A percentile compares a stretch with the other conserved stretches of the same genome.
Evolutionary conservation across 1,139 yeast genomes (phyloP).

Genomic region (Candida labiduridarum): DNA sequence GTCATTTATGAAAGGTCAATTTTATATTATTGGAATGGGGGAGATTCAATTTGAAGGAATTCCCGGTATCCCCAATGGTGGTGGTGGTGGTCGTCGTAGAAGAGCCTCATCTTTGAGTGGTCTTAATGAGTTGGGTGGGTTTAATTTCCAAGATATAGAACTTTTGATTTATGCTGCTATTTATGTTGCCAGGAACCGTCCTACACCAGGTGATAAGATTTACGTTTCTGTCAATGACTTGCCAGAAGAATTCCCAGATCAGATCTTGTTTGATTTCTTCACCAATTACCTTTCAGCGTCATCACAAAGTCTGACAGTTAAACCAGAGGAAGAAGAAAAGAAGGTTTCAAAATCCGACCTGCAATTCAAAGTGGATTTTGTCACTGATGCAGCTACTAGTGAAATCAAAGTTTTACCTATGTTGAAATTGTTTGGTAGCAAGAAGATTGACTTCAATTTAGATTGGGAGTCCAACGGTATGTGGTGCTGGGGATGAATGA

Average conservation of each 20-base stretch:
- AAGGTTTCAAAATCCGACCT: conserved; percentile 5
- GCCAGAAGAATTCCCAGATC: conserved; percentile 37
- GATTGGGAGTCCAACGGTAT: conserved; percentile 42
- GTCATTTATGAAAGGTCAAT: conserved; percentile 25
- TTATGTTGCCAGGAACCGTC: conserved; percentile 28
- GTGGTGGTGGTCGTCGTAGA: conserved; percentile 26
- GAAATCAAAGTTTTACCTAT: conserved; percentile 33
- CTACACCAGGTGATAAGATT: conserved; percentile 18
- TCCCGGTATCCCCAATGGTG: conserved; percentile 7
- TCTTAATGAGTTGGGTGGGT: conserved; percentile 44
- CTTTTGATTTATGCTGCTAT: conserved; percentile 37
- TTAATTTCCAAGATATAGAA: conserved; percentile 46
- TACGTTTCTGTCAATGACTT: conserved; percentile 34
- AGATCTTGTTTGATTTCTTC: conserved; percentile 43
- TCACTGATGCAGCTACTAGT: conserved; percentile 24
- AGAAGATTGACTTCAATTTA: conserved; percentile 31
- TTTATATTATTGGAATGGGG: conserved; percentile 39
- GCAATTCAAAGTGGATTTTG: conserved; percentile 25
- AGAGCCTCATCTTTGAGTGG: conserved; percentile 43
- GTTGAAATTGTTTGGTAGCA: conserved; percentile 36
- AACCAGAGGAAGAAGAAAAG: conserved; percentile 7
- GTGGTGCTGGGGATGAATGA: conserved; percentile 29
- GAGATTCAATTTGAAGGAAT: conserved; percentile 29
- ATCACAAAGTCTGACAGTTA: conserved; percentile 16
- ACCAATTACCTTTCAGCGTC: conserved; percentile 35